phyloP scores from a whole-genome alignment of 805 yeast genomes.

The Jamesozyma spencerorum region DNA sequence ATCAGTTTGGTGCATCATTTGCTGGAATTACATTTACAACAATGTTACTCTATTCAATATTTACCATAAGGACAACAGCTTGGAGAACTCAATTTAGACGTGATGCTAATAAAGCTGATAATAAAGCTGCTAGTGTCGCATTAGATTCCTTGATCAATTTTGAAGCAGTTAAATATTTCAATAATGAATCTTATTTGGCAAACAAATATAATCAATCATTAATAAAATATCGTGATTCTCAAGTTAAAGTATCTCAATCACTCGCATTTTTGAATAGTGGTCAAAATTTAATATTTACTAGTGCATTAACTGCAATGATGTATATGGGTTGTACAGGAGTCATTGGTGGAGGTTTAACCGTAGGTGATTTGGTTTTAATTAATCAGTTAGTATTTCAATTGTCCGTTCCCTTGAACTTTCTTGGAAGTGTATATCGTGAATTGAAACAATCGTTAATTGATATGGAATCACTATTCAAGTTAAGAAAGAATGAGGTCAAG shows the following conservation, averaged over 20 bases:
- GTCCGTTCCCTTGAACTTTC: constrained; percentile 85
- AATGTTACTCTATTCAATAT: constrained; percentile 78
- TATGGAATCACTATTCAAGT: constrained; percentile 87
- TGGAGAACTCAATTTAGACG: constrained; percentile 94
- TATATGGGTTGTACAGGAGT: constrained; percentile 95
- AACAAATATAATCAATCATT: constrained; percentile 71
- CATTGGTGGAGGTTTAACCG: constrained; percentile 70
- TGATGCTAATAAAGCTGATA: constrained; percentile 85
- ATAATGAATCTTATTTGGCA: constrained; percentile 76
- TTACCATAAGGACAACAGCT: constrained; percentile 86
- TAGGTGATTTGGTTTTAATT: constrained; percentile 89
- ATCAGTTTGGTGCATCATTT: constrained; percentile 80
- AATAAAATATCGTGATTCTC: constrained; percentile 55
- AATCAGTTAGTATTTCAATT: constrained; percentile 94
- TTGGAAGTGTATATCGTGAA: constrained; percentile 94
- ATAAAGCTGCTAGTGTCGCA: constrained; percentile 90
- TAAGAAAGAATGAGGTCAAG: constrained; percentile 64
- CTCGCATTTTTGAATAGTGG: constrained; percentile 72
- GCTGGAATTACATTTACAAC: constrained; percentile 84
- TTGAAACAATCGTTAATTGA: constrained; percentile 85
- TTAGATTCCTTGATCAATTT: constrained; percentile 87
- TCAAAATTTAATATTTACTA: constrained; percentile 70
- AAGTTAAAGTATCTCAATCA: constrained; percentile 76
- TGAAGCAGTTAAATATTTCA: constrained; percentile 90
- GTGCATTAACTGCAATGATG: constrained; percentile 95